These are phyloP conservation scores for Deakozyma indianensis DNA, from an alignment of 805 yeast species.

Conservation along the genomic window DNA sequence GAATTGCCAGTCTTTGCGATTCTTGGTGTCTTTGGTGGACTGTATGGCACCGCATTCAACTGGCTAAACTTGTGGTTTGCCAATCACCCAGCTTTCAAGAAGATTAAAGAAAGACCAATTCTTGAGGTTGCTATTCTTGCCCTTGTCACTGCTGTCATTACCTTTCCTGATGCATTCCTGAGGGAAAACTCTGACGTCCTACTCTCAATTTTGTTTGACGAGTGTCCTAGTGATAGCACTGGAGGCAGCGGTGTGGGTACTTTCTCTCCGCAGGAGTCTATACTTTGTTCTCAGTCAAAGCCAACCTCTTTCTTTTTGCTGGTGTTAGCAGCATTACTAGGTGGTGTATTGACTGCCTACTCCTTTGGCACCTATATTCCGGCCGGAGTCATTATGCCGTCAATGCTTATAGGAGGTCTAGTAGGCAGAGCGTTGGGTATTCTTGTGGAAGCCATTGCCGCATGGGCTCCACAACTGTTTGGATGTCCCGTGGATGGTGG, in stretches of 20 bases:
- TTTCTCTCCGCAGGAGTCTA: slow-evolving; percentile 1
- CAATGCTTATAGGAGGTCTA: slow-evolving; percentile 93
- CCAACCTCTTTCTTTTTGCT: slow-evolving; percentile 14
- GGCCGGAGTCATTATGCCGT: slow-evolving; percentile 95
- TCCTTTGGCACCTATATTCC: slow-evolving; percentile 66
- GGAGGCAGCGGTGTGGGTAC: neutral
- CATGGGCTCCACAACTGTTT: slow-evolving; percentile 12
- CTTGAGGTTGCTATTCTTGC: slow-evolving; percentile 38
- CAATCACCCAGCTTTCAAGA: slow-evolving; percentile 3
- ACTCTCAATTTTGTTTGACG: slow-evolving; percentile 52
- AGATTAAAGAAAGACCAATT: slow-evolving; percentile 16
- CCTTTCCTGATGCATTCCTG: slow-evolving; percentile 42
- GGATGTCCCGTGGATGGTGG: slow-evolving; percentile 29
- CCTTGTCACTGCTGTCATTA: slow-evolving; percentile 35
- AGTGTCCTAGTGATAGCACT: slow-evolving; percentile 30
- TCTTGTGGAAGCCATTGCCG: slow-evolving; percentile 38
- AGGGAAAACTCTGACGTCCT: slow-evolving; percentile 41
- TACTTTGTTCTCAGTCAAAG: slow-evolving; percentile 7
- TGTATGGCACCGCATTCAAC: slow-evolving; percentile 42
- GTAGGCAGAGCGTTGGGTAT: slow-evolving; percentile 77
- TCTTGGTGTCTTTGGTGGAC: slow-evolving; percentile 58
- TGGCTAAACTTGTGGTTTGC: slow-evolving; percentile 33
- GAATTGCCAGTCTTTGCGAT: slow-evolving; percentile 62
- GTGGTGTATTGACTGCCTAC: slow-evolving; percentile 47
- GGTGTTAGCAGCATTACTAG: slow-evolving; percentile 30